A percentile compares a stretch with the other conserved stretches of the same genome.
Conservation (phyloP, 176 grass and related monocot species). For the Oryza longistaminata region DNA sequence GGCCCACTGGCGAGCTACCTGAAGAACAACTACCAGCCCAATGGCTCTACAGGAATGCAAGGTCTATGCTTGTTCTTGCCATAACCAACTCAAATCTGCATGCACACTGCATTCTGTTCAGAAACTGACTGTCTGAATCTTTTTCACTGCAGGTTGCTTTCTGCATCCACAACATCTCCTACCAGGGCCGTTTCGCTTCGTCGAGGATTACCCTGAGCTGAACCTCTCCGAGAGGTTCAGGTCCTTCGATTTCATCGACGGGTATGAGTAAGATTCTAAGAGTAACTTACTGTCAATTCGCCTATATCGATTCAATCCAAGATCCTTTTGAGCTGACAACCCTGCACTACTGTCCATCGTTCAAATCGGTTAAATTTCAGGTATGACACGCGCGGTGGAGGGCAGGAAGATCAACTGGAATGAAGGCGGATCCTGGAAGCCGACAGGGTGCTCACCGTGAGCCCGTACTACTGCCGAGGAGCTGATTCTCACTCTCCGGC, state of each 20-base stretch:
- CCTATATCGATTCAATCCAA: background rate
- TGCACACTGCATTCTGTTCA: conserved; percentile 12
- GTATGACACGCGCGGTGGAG: conserved; percentile 82
- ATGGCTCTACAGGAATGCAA: conserved; percentile 79
- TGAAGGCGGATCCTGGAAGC: conserved; percentile 81
- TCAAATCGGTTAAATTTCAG: conserved; percentile 19
- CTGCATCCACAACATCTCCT: conserved; percentile 99
- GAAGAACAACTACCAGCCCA: conserved; percentile 70
- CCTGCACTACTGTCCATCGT: too few species aligned
- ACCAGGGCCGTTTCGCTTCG: conserved; percentile 82
- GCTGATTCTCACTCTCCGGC: conserved; percentile 82
- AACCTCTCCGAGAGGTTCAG: conserved; percentile 77
- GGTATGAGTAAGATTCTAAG: conserved; percentile 37
- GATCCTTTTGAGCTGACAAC: background rate
- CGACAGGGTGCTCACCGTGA: conserved; percentile 74
- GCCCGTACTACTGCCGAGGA: conserved; percentile 88
- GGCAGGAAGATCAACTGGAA: conserved; percentile 97
- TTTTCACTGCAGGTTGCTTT: conserved; percentile 61
- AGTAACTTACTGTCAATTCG: background rate
- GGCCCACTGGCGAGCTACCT: conserved; percentile 70
- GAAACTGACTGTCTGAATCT: background rate
- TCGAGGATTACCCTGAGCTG: conserved; percentile 49
- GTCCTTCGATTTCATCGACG: conserved; percentile 44
- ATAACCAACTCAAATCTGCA: background rate
- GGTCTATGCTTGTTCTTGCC: conserved; percentile 21